Evolutionary conservation across 495 filamentous ascomycete species (phyloP).

Genomic region (Aspergillus homomorphus): DNA sequence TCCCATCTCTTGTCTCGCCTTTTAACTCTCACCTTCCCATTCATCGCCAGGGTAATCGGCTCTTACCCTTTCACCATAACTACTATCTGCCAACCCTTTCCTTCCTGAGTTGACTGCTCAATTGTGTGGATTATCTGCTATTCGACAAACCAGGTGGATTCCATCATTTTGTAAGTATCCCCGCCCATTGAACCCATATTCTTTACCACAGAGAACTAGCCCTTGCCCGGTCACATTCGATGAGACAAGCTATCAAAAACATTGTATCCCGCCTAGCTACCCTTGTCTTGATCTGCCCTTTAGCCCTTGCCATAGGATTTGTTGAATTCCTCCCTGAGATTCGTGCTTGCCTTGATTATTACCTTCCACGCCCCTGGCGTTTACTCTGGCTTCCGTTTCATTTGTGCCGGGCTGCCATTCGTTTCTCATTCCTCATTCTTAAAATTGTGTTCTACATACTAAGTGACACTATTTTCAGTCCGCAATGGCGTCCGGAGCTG

Average conservation of each 20-base stretch:
- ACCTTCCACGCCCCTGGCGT: not conserved
- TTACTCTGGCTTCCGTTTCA: too few relatives aligned
- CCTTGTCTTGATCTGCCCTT: not conserved
- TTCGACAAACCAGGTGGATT: not conserved
- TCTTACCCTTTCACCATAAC: not conserved
- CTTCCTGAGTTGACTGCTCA: not conserved
- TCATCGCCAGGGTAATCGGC: not conserved
- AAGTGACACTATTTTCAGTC: not conserved
- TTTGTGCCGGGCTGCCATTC: not conserved
- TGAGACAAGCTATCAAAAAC: not conserved
- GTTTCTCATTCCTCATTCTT: constrained; percentile 8
- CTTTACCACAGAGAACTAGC: not conserved
- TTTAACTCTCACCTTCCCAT: not conserved
- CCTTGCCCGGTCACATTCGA: not conserved
- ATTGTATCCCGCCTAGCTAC: not conserved
- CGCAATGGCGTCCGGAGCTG: not conserved
- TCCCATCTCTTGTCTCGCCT: constrained; percentile 15
- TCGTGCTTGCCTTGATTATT: not conserved
- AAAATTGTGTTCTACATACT: not conserved
- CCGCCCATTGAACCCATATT: not conserved
- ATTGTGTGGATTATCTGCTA: not conserved
- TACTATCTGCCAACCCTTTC: not conserved
- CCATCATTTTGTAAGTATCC: not conserved
- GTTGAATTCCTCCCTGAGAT: not conserved
- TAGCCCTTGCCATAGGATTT: not conserved